These are phyloP conservation scores for Oryza coarctata DNA, from an alignment of 176 grass and related monocot species.

Conservation along the genomic window DNA sequence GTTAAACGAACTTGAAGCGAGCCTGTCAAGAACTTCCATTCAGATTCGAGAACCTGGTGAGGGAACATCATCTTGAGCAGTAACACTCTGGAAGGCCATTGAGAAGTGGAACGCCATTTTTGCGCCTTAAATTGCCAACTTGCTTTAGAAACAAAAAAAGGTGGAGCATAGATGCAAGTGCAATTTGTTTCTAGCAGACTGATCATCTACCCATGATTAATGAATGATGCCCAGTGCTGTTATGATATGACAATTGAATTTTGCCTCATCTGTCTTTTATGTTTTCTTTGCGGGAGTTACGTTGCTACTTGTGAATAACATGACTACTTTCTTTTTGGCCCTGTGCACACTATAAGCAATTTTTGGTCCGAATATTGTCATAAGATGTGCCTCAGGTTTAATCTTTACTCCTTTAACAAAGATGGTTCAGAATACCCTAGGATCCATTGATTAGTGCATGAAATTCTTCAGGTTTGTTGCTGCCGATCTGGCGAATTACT, in stretches of 20 bases:
- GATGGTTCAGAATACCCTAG: not conserved
- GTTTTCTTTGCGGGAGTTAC: conserved; percentile 30
- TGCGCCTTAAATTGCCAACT: not conserved
- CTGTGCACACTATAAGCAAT: not conserved
- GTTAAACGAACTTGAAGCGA: conserved; percentile 94
- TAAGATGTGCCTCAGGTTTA: not conserved
- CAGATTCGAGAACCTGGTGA: conserved; percentile 74
- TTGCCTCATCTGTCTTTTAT: conserved; percentile 9
- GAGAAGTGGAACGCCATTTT: conserved; percentile 34
- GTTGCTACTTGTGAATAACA: conserved; percentile 51
- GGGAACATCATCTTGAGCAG: conserved; percentile 48
- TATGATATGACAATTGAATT: conserved; percentile 20
- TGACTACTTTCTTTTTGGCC: conserved; percentile 19
- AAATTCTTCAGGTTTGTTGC: too few relatives aligned
- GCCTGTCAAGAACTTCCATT: conserved; percentile 70
- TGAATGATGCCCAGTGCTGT: conserved; percentile 6
- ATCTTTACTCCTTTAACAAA: not conserved
- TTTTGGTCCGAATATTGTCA: conserved; percentile 2
- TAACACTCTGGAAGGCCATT: not conserved
- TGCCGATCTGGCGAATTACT: too few relatives aligned
- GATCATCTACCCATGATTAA: conserved; percentile 27
- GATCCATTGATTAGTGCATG: not conserved
- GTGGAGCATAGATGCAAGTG: conserved; percentile 41
- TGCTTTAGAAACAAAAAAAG: conserved; percentile 19
- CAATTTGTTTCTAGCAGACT: conserved; percentile 28